Conservation (phyloP, 768 basidiomycete genomes). For the Agaricus sinodeliciosus region DNA sequence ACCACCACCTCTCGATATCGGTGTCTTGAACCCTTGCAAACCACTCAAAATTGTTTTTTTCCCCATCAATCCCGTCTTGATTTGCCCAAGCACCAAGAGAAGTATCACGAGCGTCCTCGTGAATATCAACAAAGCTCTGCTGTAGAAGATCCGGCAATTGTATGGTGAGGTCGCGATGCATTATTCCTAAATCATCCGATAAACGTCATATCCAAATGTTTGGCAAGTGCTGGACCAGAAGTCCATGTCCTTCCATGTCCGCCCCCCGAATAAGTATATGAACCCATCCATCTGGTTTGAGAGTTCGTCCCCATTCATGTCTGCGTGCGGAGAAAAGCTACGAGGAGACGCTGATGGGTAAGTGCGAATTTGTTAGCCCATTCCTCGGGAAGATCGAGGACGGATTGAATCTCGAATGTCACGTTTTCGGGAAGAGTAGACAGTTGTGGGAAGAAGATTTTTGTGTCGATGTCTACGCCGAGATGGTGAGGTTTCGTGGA, state of each 20-base stretch:
- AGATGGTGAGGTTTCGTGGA: neutral
- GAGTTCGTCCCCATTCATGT: slow-evolving; percentile 4
- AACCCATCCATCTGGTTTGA: slow-evolving; percentile 5
- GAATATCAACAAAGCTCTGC: neutral
- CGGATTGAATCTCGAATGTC: slow-evolving; percentile 2
- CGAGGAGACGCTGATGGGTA: slow-evolving; percentile 5
- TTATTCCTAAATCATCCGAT: neutral
- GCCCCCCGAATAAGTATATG: neutral
- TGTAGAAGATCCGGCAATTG: neutral
- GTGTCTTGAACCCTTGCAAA: neutral
- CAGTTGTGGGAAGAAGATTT: slow-evolving; percentile 1
- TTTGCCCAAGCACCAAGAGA: neutral
- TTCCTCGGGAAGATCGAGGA: slow-evolving; percentile 1
- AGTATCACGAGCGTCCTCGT: neutral
- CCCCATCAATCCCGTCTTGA: neutral
- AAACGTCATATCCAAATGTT: neutral
- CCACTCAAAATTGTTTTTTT: neutral
- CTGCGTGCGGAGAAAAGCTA: neutral
- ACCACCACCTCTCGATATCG: neutral
- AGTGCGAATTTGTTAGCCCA: slow-evolving; percentile 8
- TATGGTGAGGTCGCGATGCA: neutral
- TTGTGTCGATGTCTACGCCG: slow-evolving; percentile 3
- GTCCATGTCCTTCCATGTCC: neutral
- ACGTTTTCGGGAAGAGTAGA: neutral
- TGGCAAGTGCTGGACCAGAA: neutral